Evolutionary conservation across 176 grass and related monocot genomes (phyloP), one percentile per base, ranked within the genome.

Genomic region (Aegilops speltoides): DNA sequence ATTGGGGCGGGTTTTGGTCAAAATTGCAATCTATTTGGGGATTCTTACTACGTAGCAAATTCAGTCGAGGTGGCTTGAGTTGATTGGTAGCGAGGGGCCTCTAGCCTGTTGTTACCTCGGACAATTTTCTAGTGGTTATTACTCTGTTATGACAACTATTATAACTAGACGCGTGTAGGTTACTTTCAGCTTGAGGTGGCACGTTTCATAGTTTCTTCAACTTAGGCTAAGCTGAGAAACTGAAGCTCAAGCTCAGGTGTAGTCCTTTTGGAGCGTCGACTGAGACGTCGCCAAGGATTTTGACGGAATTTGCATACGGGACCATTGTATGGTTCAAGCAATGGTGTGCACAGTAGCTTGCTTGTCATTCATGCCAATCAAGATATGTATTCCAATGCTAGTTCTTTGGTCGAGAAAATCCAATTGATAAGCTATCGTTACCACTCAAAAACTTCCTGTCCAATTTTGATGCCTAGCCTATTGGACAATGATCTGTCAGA

Each of bases 21-120:
- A 70, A 84, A 81, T 43, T 34, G 63, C 31, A 16, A 64, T 28
- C 50, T 7, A 34, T 85, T 82, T 72, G 38, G 75, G 72, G 8
- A 26, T 72, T 72, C 40, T 16, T 78, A 33, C 7, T 29, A 14
- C 1, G 3, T 64, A 10, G 6, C 16, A 38, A 23, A 16, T 68
- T 80, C 19, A 43, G 3, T 59, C 19, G 2, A 71, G n/a, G 43
- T 20, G 24, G 11, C 4, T 61, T 78, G 66, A 72, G 70, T 15
- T 81, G 50, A 32, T 59, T 68, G 43, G 37, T 68, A 2, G 22
- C 59, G 61, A 75, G 5, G 68, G 79, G 17, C n/a, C 15, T 83
- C 64, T 32, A 2, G 33, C 31, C 20, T 59, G 17, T 37, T 68
- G 45, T 61, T 19, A 65, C 43, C 73, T 68, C 25, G 36, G 25